A percentile compares a stretch with the other conserved stretches of the same genome.
phyloP scores from a whole-genome alignment of 176 grass and related monocot genomes.

The Bromus sterilis region DNA sequence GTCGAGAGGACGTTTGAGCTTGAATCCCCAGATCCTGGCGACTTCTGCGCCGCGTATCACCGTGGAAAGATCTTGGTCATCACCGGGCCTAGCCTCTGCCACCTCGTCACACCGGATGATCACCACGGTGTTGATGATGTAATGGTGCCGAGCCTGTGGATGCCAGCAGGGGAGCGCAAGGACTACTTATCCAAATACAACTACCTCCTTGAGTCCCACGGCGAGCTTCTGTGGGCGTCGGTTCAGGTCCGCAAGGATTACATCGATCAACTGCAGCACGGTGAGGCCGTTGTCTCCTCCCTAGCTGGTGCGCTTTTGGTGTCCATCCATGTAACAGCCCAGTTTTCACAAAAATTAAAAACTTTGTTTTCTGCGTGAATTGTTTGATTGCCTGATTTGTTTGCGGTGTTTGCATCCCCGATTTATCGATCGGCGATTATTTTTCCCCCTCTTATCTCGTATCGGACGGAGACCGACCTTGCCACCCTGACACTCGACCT shows the following conservation, averaged over 20 bases:
- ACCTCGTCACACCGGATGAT: not conserved
- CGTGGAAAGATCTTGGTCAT: not conserved
- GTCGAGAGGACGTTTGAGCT: not conserved
- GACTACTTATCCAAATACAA: not conserved
- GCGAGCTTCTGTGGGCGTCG: not conserved
- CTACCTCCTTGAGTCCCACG: not conserved
- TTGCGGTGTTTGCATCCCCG: too few species aligned
- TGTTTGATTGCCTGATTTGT: too few species aligned
- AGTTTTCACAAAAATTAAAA: too few species aligned
- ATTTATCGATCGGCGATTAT: too few species aligned
- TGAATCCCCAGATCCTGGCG: too few species aligned
- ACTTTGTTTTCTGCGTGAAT: too few species aligned
- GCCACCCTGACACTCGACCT: too few species aligned
- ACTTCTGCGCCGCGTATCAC: not conserved
- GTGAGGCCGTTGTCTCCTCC: not conserved
- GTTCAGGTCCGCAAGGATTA: not conserved
- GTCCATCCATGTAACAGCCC: not conserved
- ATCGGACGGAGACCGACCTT: too few species aligned
- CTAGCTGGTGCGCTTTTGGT: not conserved
- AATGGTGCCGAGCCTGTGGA: not conserved
- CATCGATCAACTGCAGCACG: rapidly evolving
- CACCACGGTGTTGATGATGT: not conserved
- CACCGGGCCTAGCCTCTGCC: not conserved
- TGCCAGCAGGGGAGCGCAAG: not conserved
- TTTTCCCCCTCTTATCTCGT: too few species aligned